These are phyloP conservation scores for Alternaria viburni DNA, from an alignment of 2,329 filamentous ascomycete genomes.

Conservation along the genomic window DNA sequence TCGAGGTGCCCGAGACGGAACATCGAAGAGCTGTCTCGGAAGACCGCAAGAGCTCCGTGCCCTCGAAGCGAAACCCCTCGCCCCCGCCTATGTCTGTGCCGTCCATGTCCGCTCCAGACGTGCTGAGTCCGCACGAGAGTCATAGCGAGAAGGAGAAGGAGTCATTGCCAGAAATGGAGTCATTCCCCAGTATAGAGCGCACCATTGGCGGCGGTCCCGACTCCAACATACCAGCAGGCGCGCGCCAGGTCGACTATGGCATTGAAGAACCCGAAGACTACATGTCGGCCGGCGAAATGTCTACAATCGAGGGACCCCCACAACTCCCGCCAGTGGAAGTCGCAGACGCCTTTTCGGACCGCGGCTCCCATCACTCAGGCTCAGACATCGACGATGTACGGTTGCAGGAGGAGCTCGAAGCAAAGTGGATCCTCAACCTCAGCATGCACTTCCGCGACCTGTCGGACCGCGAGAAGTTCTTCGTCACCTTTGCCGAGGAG, in stretches of 20 bases:
- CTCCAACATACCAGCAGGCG: slow-evolving; percentile 42
- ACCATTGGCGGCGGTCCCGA: slow-evolving; percentile 41
- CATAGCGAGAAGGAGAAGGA: slow-evolving; percentile 28
- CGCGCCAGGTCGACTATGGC: slow-evolving; percentile 44
- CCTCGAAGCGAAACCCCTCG: slow-evolving; percentile 52
- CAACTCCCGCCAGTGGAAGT: slow-evolving; percentile 34
- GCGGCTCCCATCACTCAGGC: slow-evolving; percentile 41
- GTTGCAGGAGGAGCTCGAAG: slow-evolving; percentile 82
- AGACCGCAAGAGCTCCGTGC: slow-evolving; percentile 70
- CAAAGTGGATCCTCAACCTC: slow-evolving; percentile 92
- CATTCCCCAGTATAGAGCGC: slow-evolving; percentile 1
- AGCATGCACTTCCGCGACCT: slow-evolving; percentile 98
- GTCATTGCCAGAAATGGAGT: neutral
- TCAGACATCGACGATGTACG: slow-evolving; percentile 61
- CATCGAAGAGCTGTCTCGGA: slow-evolving; percentile 78
- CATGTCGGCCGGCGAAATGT: slow-evolving; percentile 18
- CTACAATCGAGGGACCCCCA: neutral
- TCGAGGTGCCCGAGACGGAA: slow-evolving; percentile 67
- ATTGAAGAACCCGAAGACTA: slow-evolving; percentile 33
- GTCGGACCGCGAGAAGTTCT: slow-evolving; percentile 95
- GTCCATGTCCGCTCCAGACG: slow-evolving; percentile 49
- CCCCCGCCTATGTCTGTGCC: slow-evolving; percentile 47
- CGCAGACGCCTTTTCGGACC: slow-evolving; percentile 37
- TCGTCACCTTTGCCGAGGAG: slow-evolving; percentile 88
- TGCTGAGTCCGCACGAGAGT: slow-evolving; percentile 40